phyloP scores from a whole-genome alignment of 2,329 filamentous ascomycete genomes.

The Xylaria sp. region DNA sequence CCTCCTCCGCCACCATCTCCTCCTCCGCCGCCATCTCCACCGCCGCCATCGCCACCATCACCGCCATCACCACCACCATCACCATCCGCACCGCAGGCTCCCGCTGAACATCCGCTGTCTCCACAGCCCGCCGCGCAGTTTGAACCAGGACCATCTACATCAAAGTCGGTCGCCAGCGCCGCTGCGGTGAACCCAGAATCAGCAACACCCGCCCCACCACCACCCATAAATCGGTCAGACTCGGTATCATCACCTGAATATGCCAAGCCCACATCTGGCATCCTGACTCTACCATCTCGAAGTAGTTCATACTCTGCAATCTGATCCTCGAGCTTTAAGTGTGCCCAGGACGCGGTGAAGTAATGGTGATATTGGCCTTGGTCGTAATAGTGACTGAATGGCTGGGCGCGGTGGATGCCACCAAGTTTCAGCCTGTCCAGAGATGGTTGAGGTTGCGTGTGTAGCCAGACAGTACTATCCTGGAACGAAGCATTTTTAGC shows the following conservation, averaged over 20 bases:
- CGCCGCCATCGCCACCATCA: neutral
- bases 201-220: neutral
- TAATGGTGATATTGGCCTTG: conserved; percentile 23
- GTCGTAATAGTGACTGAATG: conserved; percentile 23
- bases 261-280: conserved; percentile 19
- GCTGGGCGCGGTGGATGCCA: conserved; percentile 26
- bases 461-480: conserved; percentile 16
- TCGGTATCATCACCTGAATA: neutral
- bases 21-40: neutral
- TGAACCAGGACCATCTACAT: neutral
- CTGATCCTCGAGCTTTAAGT: conserved; percentile 18
- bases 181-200: conserved; percentile 11
- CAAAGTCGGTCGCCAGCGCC: neutral
- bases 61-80: conserved; percentile 2
- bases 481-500: conserved; percentile 12
- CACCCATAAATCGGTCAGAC: neutral
- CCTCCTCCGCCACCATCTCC: neutral
- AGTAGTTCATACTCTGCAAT: conserved; percentile 20
- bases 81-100: neutral
- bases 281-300: conserved; percentile 17
- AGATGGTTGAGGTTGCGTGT: conserved; percentile 16
- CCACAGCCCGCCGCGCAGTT: conserved; percentile 20
- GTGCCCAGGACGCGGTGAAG: conserved; percentile 22
- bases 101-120: conserved; percentile 7
- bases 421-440: conserved; percentile 22